A percentile compares a stretch with the other conserved stretches of the same genome.
These are phyloP conservation scores for Polymyxa betae DNA, from an alignment of 208 protist species.

Conservation along the genomic window DNA sequence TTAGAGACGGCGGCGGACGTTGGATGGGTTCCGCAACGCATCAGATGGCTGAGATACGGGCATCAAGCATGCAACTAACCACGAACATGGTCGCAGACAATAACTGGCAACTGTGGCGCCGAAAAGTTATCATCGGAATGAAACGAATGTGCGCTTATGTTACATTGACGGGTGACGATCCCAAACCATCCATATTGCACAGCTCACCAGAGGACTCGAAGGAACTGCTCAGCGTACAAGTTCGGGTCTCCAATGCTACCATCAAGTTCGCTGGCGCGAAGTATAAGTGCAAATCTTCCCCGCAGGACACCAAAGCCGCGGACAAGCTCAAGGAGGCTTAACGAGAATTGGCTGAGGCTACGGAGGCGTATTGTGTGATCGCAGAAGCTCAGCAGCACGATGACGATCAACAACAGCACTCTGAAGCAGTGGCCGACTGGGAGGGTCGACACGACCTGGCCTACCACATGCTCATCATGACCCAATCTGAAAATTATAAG, in stretches of 20 bases:
- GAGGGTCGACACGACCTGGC: not conserved
- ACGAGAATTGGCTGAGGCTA: not conserved
- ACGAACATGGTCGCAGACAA: too few relatives aligned
- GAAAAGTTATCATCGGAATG: not conserved
- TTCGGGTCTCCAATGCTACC: not conserved
- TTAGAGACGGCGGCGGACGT: too few relatives aligned
- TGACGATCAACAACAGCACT: not conserved
- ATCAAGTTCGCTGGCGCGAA: not conserved
- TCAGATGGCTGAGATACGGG: too few relatives aligned
- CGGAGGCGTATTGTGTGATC: not conserved
- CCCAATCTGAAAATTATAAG: not conserved
- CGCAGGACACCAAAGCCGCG: not conserved
- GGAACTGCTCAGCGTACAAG: not conserved
- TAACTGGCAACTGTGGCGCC: not conserved
- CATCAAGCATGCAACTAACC: too few relatives aligned
- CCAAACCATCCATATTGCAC: not conserved
- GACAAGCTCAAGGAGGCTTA: not conserved
- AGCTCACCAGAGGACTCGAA: not conserved
- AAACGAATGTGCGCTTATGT: not conserved
- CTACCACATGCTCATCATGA: not conserved
- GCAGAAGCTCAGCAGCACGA: not conserved
- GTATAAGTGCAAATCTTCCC: not conserved
- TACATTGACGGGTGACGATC: not conserved
- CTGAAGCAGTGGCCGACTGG: not conserved
- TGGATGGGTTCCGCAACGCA: too few relatives aligned